Percentiles rank a stretch among this genome's conserved stretches.
phyloP scores from a whole-genome alignment of 306 rosid genomes.

The Macrotyloma uniflorum region DNA sequence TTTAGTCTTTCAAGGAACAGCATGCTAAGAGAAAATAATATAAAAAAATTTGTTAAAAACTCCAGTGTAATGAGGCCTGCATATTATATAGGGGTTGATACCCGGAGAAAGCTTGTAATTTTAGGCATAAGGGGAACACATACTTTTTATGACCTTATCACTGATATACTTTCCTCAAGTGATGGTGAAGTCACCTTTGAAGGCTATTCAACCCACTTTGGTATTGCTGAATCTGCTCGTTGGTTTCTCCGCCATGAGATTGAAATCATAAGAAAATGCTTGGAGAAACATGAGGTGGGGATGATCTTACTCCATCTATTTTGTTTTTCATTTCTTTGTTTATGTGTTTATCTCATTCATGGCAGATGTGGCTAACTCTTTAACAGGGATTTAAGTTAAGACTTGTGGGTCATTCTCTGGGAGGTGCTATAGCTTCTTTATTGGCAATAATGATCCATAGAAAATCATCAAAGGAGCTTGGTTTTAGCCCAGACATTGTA shows the following conservation, averaged over 20 bases:
- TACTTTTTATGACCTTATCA: conserved; percentile 87
- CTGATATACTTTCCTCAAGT: conserved; percentile 78
- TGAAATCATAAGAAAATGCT: conserved; percentile 61
- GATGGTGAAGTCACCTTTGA: conserved; percentile 76
- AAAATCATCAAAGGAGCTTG: conserved; percentile 80
- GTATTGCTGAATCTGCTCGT: conserved; percentile 89
- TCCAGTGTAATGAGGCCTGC: conserved; percentile 95
- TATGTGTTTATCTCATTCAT: conserved; percentile 17
- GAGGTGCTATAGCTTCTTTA: conserved; percentile 92
- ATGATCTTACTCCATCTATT: conserved; percentile 29
- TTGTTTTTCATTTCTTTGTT: conserved; percentile 32
- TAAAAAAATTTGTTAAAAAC: conserved; percentile 72
- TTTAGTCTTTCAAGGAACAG: conserved; percentile 68
- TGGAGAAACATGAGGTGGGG: conserved; percentile 82
- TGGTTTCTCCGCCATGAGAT: conserved; percentile 91
- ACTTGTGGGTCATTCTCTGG: conserved; percentile 97
- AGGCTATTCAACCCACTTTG: conserved; percentile 92
- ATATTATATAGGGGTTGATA: conserved; percentile 82
- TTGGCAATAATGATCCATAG: conserved; percentile 84
- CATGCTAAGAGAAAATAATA: conserved; percentile 91
- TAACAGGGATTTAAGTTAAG: conserved; percentile 94
- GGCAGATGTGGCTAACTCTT: conserved; percentile 51
- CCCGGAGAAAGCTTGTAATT: conserved; percentile 78
- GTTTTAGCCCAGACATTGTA: conserved; percentile 87
- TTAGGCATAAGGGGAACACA: conserved; percentile 93